phyloP scores from a whole-genome alignment of 108 stramenopile genomes.

The Aurantiochytrium sp. region DNA sequence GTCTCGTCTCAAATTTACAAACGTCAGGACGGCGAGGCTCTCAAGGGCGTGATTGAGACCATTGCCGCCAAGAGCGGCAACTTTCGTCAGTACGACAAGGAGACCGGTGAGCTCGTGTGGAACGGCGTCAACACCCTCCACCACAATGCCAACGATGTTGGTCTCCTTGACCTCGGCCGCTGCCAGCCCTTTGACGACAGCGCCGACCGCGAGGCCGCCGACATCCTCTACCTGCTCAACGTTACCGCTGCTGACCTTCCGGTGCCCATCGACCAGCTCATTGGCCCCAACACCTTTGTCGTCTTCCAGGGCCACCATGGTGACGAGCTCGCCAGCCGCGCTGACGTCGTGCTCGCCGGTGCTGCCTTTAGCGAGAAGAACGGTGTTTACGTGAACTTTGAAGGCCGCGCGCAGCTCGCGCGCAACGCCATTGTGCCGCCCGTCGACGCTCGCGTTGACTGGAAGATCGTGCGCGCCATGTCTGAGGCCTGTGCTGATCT shows the following conservation, averaged over 20 bases:
- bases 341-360: constrained; percentile 35
- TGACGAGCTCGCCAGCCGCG: constrained; percentile 30
- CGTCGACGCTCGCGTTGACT: constrained; percentile 36
- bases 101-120: constrained; percentile 16
- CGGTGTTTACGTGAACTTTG: constrained; percentile 36
- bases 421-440: constrained; percentile 36
- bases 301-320: constrained; percentile 32
- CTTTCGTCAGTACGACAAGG: constrained; percentile 2
- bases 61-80: constrained; percentile 10
- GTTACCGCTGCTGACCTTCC: constrained; percentile 27
- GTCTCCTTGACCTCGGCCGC: constrained; percentile 33
- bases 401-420: constrained; percentile 39
- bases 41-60: constrained; percentile 18
- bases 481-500: constrained; percentile 30
- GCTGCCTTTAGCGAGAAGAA: constrained; percentile 39
- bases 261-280: constrained; percentile 27
- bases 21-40: constrained; percentile 31
- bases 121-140: constrained; percentile 40
- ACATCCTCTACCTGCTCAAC: constrained; percentile 35
- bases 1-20: constrained; percentile 32
- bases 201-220: constrained; percentile 24
- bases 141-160: constrained; percentile 39
- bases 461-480: constrained; percentile 38
- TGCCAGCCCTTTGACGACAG: constrained; percentile 18
- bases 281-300: constrained; percentile 20